phyloP scores from a whole-genome alignment of 148 eudicot genomes.

The Chenopodium formosanum region DNA sequence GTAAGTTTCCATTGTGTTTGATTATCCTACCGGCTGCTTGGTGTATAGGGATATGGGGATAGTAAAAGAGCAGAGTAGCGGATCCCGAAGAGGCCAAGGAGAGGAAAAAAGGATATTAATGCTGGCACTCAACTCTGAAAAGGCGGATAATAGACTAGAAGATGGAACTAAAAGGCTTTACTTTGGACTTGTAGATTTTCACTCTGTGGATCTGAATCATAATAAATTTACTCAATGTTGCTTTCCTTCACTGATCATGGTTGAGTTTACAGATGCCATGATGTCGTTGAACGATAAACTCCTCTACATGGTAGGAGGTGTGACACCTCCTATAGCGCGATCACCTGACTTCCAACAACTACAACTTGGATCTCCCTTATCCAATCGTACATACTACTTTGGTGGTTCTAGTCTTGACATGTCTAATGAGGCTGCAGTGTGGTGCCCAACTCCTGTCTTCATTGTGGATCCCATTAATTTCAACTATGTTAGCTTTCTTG shows the following conservation, averaged over 20 bases:
- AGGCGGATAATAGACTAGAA: background rate
- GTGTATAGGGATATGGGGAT: background rate
- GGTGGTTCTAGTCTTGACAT: conserved; percentile 5
- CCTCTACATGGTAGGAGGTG: no score
- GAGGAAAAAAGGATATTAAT: background rate
- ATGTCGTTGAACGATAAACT: no score
- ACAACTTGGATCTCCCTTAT: background rate
- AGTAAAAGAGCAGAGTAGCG: background rate
- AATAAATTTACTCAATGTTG: no score
- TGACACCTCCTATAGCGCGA: background rate
- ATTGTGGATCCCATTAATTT: background rate
- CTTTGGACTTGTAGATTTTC: background rate
- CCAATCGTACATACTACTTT: background rate
- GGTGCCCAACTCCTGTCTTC: background rate
- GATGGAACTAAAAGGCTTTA: background rate
- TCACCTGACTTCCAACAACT: background rate
- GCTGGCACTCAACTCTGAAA: background rate
- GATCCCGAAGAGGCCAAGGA: background rate
- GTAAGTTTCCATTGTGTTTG: background rate
- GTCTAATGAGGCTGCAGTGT: background rate
- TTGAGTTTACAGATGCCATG: no score
- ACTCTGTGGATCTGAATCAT: background rate
- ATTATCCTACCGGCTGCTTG: background rate
- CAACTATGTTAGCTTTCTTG: background rate
- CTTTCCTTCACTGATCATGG: background rate